A percentile compares a stretch with the other conserved stretches of the same genome.
phyloP scores from a whole-genome alignment of 108 stramenopile genomes.

The Chaetoceros tenuissimus region DNA sequence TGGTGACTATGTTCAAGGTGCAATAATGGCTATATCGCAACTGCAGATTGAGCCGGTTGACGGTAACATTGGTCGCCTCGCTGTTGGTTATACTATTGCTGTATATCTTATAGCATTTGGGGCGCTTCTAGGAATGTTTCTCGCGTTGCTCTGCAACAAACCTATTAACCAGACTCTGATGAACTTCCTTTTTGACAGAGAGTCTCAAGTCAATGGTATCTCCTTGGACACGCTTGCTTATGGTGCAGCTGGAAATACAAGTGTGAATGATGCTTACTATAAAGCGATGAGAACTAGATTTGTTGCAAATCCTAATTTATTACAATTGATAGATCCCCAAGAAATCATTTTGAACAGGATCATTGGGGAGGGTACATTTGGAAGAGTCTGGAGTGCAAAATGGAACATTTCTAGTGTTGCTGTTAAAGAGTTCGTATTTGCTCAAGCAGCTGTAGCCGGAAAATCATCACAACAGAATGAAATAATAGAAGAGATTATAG shows the following conservation, averaged over 20 bases:
- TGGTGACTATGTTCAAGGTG: slow-evolving; percentile 52
- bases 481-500: slow-evolving; percentile 97
- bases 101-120: slow-evolving; percentile 70
- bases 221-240: slow-evolving; percentile 81
- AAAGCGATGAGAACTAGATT: slow-evolving; percentile 86
- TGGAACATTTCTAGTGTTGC: slow-evolving; percentile 93
- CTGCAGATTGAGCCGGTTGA: slow-evolving; percentile 48
- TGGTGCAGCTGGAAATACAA: slow-evolving; percentile 55
- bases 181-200: slow-evolving; percentile 41
- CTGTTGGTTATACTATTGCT: slow-evolving; percentile 62
- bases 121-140: slow-evolving; percentile 68
- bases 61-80: slow-evolving; percentile 12
- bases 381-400: slow-evolving; percentile 94
- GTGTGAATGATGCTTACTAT: slow-evolving; percentile 73
- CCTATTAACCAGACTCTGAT: slow-evolving; percentile 51
- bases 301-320: slow-evolving; percentile 78
- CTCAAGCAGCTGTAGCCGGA: slow-evolving; percentile 95
- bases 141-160: slow-evolving; percentile 69
- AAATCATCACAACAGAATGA: slow-evolving; percentile 90
- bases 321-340: slow-evolving; percentile 91
- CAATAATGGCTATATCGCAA: slow-evolving; percentile 85
- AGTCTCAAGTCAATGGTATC: slow-evolving; percentile 60
- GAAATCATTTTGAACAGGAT: slow-evolving; percentile 93
- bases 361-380: slow-evolving; percentile 96
- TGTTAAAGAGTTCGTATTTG: slow-evolving; percentile 98